These are phyloP conservation scores for Penicillium chermesinum DNA, from an alignment of 495 filamentous ascomycete genomes.

Conservation along the genomic window DNA sequence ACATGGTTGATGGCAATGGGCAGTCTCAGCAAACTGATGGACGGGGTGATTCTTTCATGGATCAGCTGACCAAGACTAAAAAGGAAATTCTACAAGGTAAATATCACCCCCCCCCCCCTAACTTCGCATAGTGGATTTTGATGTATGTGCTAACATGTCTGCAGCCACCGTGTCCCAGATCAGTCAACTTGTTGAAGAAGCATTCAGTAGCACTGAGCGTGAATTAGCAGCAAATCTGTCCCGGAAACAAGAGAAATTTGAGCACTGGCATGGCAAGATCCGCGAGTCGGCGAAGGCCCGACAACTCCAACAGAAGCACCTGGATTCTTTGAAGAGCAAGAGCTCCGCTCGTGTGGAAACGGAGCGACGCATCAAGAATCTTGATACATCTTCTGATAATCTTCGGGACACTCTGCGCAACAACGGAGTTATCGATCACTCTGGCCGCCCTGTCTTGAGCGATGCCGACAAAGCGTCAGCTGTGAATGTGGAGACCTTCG, in stretches of 20 bases:
- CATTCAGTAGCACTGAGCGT: constrained; percentile 61
- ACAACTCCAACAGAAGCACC: constrained; percentile 63
- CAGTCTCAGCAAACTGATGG: constrained; percentile 46
- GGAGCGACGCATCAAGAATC: constrained; percentile 56
- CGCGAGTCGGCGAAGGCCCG: constrained; percentile 74
- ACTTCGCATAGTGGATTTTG: constrained; percentile 6
- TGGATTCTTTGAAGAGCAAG: constrained; percentile 60
- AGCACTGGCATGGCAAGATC: constrained; percentile 68
- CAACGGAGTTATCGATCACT: constrained; percentile 26
- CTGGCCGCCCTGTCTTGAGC: constrained; percentile 34
- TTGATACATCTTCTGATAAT: constrained; percentile 49
- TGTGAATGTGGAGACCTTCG: constrained; percentile 37
- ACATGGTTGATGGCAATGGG: constrained; percentile 44
- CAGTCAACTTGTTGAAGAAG: constrained; percentile 37
- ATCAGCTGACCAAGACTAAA: constrained; percentile 54
- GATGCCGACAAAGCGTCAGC: constrained; percentile 53
- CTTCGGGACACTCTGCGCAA: constrained; percentile 36
- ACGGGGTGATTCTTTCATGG: constrained; percentile 50
- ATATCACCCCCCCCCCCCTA: neutral
- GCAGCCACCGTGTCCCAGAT: constrained; percentile 62
- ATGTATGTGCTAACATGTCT: constrained; percentile 19
- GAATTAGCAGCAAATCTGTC: constrained; percentile 71
- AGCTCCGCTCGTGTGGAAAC: constrained; percentile 54
- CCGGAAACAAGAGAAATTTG: constrained; percentile 75
- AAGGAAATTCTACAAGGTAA: constrained; percentile 45